phyloP scores from a whole-genome alignment of 352 stramenopile species.

The Globisporangium takayamanum region DNA sequence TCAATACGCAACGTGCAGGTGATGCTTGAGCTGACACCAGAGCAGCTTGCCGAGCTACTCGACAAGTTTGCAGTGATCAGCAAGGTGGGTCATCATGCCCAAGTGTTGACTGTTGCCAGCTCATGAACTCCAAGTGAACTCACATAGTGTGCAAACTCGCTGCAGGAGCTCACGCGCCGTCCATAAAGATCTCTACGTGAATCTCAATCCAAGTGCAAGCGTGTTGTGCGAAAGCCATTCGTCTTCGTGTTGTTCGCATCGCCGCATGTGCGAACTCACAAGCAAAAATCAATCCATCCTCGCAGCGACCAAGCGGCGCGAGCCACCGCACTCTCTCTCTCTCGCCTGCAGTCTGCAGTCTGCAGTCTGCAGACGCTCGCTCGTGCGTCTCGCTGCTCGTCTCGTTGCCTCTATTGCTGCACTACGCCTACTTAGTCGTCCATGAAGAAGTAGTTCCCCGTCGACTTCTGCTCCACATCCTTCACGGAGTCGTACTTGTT shows the following conservation, averaged over 20 bases:
- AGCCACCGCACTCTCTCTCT: background rate
- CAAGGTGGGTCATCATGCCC: slow-evolving; percentile 15
- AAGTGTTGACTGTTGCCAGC: background rate
- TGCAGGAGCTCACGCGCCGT: slow-evolving; percentile 15
- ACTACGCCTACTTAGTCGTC: slow-evolving; percentile 79
- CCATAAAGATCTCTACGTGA: background rate
- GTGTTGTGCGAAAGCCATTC: no score
- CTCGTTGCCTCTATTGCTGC: background rate
- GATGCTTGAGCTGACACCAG: slow-evolving; percentile 37
- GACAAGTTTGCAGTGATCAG: slow-evolving; percentile 30
- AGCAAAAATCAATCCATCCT: slow-evolving; percentile 4
- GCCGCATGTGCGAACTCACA: background rate
- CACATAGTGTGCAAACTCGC: background rate
- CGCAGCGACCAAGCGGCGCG: no score
- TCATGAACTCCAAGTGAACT: background rate
- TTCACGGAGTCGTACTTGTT: slow-evolving; percentile 96
- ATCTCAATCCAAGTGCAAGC: no score
- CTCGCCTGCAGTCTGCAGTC: slow-evolving; percentile 1
- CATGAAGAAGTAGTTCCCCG: slow-evolving; percentile 99
- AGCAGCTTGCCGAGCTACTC: slow-evolving; percentile 30
- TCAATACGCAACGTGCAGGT: slow-evolving; percentile 18
- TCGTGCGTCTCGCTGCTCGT: slow-evolving; percentile 6
- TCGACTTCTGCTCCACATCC: slow-evolving; percentile 96
- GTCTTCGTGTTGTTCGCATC: background rate
- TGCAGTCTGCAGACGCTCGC: no score